phyloP scores from a whole-genome alignment of 2,329 filamentous ascomycete genomes.

The Epicoccum sorghinum region DNA sequence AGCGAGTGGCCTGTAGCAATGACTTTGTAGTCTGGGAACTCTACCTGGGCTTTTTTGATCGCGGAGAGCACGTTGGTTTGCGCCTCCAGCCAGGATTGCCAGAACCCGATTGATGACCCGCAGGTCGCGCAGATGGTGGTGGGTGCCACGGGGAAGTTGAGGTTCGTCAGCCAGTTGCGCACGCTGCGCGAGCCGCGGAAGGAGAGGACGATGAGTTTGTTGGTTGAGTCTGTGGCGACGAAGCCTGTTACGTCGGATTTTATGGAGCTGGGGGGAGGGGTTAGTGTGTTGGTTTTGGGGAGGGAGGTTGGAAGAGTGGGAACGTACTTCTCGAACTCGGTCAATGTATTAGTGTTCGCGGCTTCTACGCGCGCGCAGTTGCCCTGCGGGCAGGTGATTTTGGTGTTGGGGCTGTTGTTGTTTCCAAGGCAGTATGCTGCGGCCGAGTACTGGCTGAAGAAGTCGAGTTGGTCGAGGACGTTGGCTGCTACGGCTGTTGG shows the following conservation, averaged over 20 bases:
- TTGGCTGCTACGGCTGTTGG: conserved; percentile 46
- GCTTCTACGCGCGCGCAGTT: conserved; percentile 58
- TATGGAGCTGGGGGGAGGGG: conserved; percentile 28
- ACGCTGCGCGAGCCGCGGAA: conserved; percentile 65
- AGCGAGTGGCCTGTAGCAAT: conserved; percentile 72
- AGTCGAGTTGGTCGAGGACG: conserved; percentile 50
- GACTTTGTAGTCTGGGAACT: conserved; percentile 61
- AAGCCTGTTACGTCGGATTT: conserved; percentile 55
- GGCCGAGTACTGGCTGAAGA: conserved; percentile 60
- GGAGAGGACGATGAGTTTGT: conserved; percentile 63
- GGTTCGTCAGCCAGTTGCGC: conserved; percentile 67
- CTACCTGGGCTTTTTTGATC: conserved; percentile 52
- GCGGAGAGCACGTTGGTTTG: conserved; percentile 50
- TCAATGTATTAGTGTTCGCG: conserved; percentile 53
- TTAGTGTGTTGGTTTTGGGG: not conserved
- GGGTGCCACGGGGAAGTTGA: conserved; percentile 51
- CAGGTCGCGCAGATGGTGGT: conserved; percentile 56
- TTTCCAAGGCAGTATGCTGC: conserved; percentile 60
- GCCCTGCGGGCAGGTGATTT: conserved; percentile 52
- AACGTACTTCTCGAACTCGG: conserved; percentile 57
- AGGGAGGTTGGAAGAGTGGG: not conserved
- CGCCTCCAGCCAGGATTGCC: conserved; percentile 64
- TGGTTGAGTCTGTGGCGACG: conserved; percentile 54
- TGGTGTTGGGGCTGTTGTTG: conserved; percentile 52
- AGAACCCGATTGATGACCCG: conserved; percentile 64